These are phyloP conservation scores for Chloroidium sp. DNA, from an alignment of 163 green algal species.

Conservation along the genomic window DNA sequence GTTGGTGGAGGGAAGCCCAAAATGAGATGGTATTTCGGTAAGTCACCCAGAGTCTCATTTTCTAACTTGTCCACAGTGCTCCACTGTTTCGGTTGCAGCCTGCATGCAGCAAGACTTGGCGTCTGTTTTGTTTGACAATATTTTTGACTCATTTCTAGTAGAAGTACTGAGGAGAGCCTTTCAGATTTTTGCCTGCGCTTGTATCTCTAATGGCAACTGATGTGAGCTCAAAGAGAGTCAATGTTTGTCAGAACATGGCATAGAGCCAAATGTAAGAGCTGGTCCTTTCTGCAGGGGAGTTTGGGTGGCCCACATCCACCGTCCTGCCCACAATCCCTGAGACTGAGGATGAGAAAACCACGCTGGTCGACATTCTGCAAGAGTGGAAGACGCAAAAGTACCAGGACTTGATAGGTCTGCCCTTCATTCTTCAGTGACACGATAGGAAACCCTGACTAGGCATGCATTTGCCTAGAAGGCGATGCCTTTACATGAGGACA, in stretches of 20 bases:
- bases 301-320: conserved; percentile 61
- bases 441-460: no score
- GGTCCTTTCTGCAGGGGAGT: background rate
- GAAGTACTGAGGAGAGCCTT: no score
- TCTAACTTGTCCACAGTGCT: background rate
- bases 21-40: conserved; percentile 82
- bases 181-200: no score
- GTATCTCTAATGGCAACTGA: no score
- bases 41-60: background rate
- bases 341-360: conserved; percentile 49
- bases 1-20: conserved; percentile 94
- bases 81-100: background rate
- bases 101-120: background rate
- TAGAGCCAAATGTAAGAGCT: no score
- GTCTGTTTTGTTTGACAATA: no score
- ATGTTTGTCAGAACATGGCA: no score
- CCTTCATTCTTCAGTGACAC: background rate
- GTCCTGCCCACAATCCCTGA: conserved; percentile 33
- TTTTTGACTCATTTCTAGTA: no score
- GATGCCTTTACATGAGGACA: background rate
- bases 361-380: conserved; percentile 76
- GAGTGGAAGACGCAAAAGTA: conserved; percentile 83
- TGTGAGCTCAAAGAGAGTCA: no score
- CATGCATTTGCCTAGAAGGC: background rate
- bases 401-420: conserved; percentile 66